Percentiles rank a stretch among this genome's conserved stretches.
These are phyloP conservation scores for Penicillium antarcticum DNA, from an alignment of 495 filamentous ascomycete species.

Conservation along the genomic window DNA sequence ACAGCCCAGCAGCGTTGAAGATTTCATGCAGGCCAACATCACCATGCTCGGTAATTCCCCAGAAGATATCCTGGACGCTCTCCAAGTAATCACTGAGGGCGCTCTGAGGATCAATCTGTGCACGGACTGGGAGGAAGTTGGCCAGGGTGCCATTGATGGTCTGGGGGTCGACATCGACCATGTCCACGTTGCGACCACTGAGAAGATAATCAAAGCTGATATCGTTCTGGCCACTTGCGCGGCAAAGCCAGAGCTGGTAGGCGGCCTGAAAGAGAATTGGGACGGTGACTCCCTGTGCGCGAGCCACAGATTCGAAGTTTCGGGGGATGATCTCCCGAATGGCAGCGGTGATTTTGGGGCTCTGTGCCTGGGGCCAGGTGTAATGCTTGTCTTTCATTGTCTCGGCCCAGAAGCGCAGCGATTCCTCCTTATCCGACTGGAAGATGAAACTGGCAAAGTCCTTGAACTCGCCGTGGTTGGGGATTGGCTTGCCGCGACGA, in stretches of 20 bases:
- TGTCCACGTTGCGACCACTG: slow-evolving; percentile 19
- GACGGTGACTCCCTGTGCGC: slow-evolving; percentile 4
- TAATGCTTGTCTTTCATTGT: slow-evolving; percentile 4
- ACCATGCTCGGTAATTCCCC: slow-evolving; percentile 16
- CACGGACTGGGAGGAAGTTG: slow-evolving; percentile 21
- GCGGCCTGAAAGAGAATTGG: slow-evolving; percentile 20
- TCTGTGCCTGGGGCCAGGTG: slow-evolving; percentile 2
- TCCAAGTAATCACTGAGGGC: slow-evolving; percentile 6
- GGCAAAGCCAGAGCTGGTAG: slow-evolving; percentile 9
- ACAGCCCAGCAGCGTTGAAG: slow-evolving; percentile 2
- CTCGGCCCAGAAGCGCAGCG: slow-evolving; percentile 12
- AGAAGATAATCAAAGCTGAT: slow-evolving; percentile 20
- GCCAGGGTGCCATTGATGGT: slow-evolving; percentile 20
- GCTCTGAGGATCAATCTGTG: neutral
- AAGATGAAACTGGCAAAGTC: slow-evolving; percentile 14
- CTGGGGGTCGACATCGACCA: slow-evolving; percentile 17
- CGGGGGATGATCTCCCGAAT: neutral
- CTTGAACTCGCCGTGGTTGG: slow-evolving; percentile 7
- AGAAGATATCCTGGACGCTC: slow-evolving; percentile 12
- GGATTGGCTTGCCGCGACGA: slow-evolving; percentile 1
- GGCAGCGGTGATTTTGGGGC: neutral
- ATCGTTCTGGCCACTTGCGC: slow-evolving; percentile 1
- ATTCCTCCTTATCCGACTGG: neutral
- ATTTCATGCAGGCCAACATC: slow-evolving; percentile 14
- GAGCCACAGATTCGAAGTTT: slow-evolving; percentile 4